phyloP scores from a whole-genome alignment of 1,139 yeast species.

The Pichia sp. region DNA sequence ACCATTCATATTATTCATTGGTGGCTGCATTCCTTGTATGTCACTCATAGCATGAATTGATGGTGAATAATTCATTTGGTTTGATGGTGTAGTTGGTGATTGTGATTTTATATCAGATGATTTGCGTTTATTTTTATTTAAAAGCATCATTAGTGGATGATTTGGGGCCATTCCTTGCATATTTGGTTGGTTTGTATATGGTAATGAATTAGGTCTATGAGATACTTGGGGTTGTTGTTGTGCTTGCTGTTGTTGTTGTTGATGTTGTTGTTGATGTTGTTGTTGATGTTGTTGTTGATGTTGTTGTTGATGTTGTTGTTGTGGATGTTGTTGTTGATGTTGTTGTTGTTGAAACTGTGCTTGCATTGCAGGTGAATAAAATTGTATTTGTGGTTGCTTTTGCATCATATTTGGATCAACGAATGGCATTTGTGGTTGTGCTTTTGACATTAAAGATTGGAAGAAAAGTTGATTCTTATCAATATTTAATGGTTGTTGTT shows the following conservation, averaged over 20 bases:
- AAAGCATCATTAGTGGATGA: slow-evolving; percentile 3
- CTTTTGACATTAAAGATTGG: slow-evolving; percentile 35
- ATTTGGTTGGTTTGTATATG: neutral
- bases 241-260: neutral
- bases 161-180: neutral
- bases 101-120: neutral
- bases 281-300: slow-evolving; percentile 18
- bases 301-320: slow-evolving; percentile 15
- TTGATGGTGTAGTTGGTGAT: neutral
- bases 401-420: neutral
- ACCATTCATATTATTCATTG: too few species aligned
- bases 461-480: slow-evolving; percentile 44
- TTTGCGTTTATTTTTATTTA: slow-evolving; percentile 4
- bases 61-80: neutral
- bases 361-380: neutral
- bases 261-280: slow-evolving; percentile 20
- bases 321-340: slow-evolving; percentile 5
- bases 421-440: neutral
- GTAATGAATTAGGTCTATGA: too few species aligned
- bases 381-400: neutral
- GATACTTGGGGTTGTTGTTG: neutral
- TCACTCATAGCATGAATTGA: neutral
- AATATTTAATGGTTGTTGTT: neutral
- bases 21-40: neutral
- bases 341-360: slow-evolving; percentile 3